phyloP scores from a whole-genome alignment of 345 rosid species.

The Moringa oleifera region DNA sequence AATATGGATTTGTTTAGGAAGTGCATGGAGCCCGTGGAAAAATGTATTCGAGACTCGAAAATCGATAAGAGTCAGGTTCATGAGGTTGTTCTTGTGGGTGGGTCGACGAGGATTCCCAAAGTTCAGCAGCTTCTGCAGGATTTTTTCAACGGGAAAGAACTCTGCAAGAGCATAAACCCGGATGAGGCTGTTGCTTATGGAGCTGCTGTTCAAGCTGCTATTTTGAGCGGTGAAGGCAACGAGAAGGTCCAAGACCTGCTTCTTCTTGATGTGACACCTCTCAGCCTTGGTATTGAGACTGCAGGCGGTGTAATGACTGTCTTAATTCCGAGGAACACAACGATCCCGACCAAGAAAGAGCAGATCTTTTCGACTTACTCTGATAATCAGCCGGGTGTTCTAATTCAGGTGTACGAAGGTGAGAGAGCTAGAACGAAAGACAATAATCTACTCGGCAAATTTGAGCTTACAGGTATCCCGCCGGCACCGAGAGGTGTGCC shows the following conservation, averaged over 20 bases:
- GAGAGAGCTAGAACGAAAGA: constrained; percentile 45
- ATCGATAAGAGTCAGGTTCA: constrained; percentile 31
- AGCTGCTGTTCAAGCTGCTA: constrained; percentile 46
- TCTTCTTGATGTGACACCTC: constrained; percentile 36
- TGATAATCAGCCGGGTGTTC: constrained; percentile 37
- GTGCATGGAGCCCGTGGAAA: constrained; percentile 50
- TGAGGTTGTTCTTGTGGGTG: constrained; percentile 41
- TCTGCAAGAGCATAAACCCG: constrained; percentile 44
- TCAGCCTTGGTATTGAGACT: constrained; percentile 42
- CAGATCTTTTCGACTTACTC: constrained; percentile 39
- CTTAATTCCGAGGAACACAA: constrained; percentile 39
- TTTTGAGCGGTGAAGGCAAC: constrained; percentile 38
- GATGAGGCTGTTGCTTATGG: constrained; percentile 46
- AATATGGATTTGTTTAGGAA: constrained; percentile 42
- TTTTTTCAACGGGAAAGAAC: constrained; percentile 42
- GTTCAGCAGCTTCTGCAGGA: constrained; percentile 40
- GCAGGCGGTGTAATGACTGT: constrained; percentile 46
- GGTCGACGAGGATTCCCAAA: constrained; percentile 45
- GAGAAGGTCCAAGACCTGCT: constrained; percentile 40
- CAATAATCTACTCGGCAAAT: constrained; percentile 42
- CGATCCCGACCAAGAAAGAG: constrained; percentile 38
- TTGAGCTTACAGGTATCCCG: constrained; percentile 43
- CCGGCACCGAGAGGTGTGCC: constrained; percentile 47
- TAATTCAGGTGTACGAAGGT: constrained; percentile 45
- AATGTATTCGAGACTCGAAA: constrained; percentile 33